phyloP scores from a whole-genome alignment of 352 stramenopile species.

The Pythium scleroteichum region DNA sequence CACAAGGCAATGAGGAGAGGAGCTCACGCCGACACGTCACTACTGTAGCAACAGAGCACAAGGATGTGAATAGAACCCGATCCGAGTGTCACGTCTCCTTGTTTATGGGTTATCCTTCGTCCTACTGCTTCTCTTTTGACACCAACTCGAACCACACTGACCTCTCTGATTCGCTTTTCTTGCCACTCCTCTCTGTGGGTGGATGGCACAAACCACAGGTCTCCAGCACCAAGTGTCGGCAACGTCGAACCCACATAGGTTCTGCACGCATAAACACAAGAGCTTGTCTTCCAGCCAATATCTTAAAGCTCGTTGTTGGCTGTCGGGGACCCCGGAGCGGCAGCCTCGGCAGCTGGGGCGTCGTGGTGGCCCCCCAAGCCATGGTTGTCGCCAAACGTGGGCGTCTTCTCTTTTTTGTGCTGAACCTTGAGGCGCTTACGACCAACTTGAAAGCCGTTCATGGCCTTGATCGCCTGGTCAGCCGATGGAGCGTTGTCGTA shows the following conservation, averaged over 20 bases:
- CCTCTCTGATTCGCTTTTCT: background rate
- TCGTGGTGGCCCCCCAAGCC: conserved; percentile 43
- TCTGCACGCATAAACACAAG: background rate
- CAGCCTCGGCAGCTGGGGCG: conserved; percentile 45
- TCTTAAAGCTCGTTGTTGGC: conserved; percentile 34
- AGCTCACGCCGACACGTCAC: no score
- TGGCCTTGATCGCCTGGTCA: conserved; percentile 92
- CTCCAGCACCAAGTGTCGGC: background rate
- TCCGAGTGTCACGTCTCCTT: no score
- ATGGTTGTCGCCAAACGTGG: conserved; percentile 66
- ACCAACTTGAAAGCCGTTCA: conserved; percentile 96
- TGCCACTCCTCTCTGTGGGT: background rate
- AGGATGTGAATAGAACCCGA: background rate
- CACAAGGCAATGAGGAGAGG: background rate
- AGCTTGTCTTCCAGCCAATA: conserved; percentile 1
- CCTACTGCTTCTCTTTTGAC: background rate
- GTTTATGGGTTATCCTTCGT: background rate
- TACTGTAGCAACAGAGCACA: background rate
- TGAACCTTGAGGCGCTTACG: conserved; percentile 97
- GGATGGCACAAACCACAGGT: no score
- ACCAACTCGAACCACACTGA: conserved; percentile 2
- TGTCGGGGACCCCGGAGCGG: conserved; percentile 29
- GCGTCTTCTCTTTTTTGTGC: conserved; percentile 92
- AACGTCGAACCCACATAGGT: background rate
- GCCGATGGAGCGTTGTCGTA: conserved; percentile 93